Percentiles rank a stretch among this genome's conserved stretches.
These are phyloP conservation scores for Wilcoxina mikolae DNA, from an alignment of 495 filamentous ascomycete genomes.

Conservation along the genomic window DNA sequence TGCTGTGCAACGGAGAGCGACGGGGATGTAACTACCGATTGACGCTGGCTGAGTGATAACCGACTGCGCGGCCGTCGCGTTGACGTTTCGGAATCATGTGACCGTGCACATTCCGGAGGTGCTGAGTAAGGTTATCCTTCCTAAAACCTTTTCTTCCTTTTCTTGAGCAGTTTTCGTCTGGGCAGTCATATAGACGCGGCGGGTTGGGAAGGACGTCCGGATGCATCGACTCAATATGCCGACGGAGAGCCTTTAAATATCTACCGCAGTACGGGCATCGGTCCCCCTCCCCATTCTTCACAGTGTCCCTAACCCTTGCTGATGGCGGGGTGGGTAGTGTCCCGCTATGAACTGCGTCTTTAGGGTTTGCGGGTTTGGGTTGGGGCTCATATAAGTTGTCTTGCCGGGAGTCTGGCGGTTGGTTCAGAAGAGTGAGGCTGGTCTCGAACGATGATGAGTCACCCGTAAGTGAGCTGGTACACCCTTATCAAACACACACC, in stretches of 20 bases:
- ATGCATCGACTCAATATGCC: background rate
- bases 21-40: background rate
- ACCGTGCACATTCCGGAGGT: background rate
- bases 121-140: background rate
- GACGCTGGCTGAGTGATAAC: too few relatives aligned
- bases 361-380: too few relatives aligned
- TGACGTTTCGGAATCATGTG: background rate
- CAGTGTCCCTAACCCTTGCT: too few relatives aligned
- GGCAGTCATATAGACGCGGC: background rate
- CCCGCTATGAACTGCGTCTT: too few relatives aligned
- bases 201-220: background rate
- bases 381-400: too few relatives aligned
- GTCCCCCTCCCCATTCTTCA: background rate
- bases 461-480: too few relatives aligned
- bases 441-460: too few relatives aligned
- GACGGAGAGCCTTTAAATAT: background rate
- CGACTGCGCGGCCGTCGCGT: background rate
- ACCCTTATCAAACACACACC: too few relatives aligned
- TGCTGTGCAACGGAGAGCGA: conserved; percentile 1
- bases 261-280: background rate
- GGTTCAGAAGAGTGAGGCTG: too few relatives aligned
- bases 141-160: background rate
- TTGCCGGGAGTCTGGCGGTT: too few relatives aligned
- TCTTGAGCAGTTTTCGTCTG: background rate
- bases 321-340: too few relatives aligned